Conservation (phyloP, 2,329 filamentous ascomycete genomes). For the Cladosporium colombiae region DNA sequence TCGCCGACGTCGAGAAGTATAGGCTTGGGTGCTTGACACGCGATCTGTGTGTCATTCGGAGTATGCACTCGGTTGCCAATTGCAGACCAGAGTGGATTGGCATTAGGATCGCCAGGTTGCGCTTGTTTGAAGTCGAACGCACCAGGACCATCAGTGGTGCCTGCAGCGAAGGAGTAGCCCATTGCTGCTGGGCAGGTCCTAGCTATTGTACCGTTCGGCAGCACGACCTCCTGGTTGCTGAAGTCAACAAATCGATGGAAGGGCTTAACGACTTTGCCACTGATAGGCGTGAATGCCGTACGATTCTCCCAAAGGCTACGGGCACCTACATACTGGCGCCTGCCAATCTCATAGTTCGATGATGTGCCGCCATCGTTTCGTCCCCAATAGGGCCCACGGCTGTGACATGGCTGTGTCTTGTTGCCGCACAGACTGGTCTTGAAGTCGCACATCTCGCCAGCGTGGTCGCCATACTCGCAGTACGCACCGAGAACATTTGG, state of each 20-base stretch:
- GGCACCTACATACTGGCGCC: constrained; percentile 67
- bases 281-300: constrained; percentile 50
- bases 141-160: constrained; percentile 88
- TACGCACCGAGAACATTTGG: constrained; percentile 86
- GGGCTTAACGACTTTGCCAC: constrained; percentile 69
- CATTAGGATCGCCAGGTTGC: constrained; percentile 68
- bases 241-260: constrained; percentile 87
- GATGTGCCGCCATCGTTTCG: constrained; percentile 65
- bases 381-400: constrained; percentile 68
- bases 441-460: constrained; percentile 66
- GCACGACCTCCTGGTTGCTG: constrained; percentile 69
- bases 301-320: constrained; percentile 57
- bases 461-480: constrained; percentile 76
- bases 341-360: constrained; percentile 75
- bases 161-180: constrained; percentile 89
- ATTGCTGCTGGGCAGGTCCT: constrained; percentile 82
- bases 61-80: constrained; percentile 72
- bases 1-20: constrained; percentile 87
- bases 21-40: constrained; percentile 79
- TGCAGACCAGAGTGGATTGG: constrained; percentile 76
- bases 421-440: constrained; percentile 84
- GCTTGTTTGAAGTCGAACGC: constrained; percentile 94
- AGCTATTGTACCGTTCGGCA: constrained; percentile 70
- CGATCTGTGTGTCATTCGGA: constrained; percentile 68
- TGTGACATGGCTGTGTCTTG: constrained; percentile 70